A percentile compares a stretch with the other conserved stretches of the same genome.
Conservation (phyloP, 208 protist species). For the Crithidia sp. region DNA sequence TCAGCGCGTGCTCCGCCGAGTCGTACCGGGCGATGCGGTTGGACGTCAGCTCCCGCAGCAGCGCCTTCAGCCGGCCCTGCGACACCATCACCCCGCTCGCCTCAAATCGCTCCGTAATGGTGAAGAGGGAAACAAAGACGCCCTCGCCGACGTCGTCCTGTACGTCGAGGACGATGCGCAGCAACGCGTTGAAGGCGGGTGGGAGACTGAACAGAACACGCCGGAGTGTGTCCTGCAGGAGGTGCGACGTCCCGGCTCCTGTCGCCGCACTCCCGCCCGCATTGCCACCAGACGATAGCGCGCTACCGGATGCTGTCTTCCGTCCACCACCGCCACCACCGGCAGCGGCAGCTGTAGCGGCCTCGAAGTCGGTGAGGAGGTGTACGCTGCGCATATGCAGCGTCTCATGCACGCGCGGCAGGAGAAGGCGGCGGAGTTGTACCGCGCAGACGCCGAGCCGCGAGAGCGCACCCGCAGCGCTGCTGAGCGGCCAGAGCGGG, state of each 20-base stretch:
- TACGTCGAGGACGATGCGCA: constrained; percentile 62
- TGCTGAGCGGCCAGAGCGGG: constrained; percentile 51
- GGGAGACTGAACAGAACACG: constrained; percentile 82
- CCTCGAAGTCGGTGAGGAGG: constrained; percentile 66
- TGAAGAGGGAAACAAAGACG: constrained; percentile 60
- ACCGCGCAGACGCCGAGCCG: constrained; percentile 48
- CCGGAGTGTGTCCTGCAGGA: constrained; percentile 80
- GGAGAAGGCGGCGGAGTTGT: constrained; percentile 63
- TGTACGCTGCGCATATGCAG: constrained; percentile 43
- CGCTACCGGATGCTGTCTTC: neutral
- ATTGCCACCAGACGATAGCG: neutral
- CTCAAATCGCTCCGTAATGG: constrained; percentile 61
- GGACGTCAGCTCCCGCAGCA: constrained; percentile 82
- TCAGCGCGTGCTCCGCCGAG: constrained; percentile 72
- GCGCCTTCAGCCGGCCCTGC: constrained; percentile 61
- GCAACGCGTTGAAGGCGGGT: constrained; percentile 57
- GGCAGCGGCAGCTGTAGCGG: constrained; percentile 24
- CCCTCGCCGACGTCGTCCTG: constrained; percentile 78
- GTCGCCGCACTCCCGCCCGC: neutral
- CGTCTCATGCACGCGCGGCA: constrained; percentile 72
- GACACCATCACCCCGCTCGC: constrained; percentile 70
- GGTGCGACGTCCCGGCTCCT: constrained; percentile 24
- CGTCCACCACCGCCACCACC: constrained; percentile 7
- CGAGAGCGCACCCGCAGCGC: constrained; percentile 36
- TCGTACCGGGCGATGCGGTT: constrained; percentile 84